phyloP scores from a whole-genome alignment of 768 basidiomycete genomes.

The Amanita rubescens region DNA sequence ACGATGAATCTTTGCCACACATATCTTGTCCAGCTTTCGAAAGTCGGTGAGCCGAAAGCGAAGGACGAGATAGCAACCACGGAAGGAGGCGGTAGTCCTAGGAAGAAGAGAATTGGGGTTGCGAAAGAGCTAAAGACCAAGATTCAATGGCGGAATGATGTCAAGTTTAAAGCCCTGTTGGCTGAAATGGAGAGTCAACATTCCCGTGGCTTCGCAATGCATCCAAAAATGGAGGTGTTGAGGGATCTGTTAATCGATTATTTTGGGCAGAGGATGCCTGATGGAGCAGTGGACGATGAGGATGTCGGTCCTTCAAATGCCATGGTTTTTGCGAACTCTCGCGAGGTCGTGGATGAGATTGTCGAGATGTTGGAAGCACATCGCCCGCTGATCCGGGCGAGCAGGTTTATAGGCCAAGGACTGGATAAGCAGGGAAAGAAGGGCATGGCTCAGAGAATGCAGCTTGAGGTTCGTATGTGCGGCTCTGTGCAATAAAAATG shows the following conservation, averaged over 20 bases:
- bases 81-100: constrained; percentile 23
- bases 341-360: constrained; percentile 88
- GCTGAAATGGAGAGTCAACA: constrained; percentile 57
- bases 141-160: constrained; percentile 38
- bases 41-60: constrained; percentile 8
- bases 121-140: constrained; percentile 38
- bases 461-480: constrained; percentile 58
- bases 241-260: constrained; percentile 70
- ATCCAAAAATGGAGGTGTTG: constrained; percentile 91
- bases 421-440: constrained; percentile 78
- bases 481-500: constrained; percentile 1
- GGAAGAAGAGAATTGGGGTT: constrained; percentile 10
- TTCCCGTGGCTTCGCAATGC: constrained; percentile 48
- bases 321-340: constrained; percentile 93
- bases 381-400: constrained; percentile 70
- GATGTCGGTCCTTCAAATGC: constrained; percentile 50
- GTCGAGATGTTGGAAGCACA: constrained; percentile 73
- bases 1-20: constrained; percentile 75
- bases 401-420: constrained; percentile 87
- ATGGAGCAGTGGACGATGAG: constrained; percentile 28
- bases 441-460: constrained; percentile 87
- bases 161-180: constrained; percentile 58
- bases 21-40: constrained; percentile 42
- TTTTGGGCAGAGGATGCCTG: constrained; percentile 52
- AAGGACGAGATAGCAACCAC: constrained; percentile 2